Conservation (phyloP, 768 basidiomycete genomes). For the Pleurotus salmoneostramineus region DNA sequence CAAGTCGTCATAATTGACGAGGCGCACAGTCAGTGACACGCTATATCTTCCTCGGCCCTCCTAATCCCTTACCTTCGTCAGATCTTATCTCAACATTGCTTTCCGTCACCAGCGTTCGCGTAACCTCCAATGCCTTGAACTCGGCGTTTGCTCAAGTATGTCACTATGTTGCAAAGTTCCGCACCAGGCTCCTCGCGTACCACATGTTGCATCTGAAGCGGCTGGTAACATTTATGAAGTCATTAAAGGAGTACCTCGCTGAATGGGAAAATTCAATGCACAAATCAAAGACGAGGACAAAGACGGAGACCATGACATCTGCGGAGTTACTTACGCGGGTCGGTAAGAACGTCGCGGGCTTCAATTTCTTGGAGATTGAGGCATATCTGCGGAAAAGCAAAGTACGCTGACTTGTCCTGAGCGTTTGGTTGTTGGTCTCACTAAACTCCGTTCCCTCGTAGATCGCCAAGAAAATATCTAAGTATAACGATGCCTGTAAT, state of each 20-base stretch:
- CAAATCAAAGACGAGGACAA: conserved; percentile 16
- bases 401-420: conserved; percentile 27
- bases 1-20: conserved; percentile 94
- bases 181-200: conserved; percentile 62
- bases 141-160: conserved; percentile 72
- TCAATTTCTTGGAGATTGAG: conserved; percentile 84
- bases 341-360: conserved; percentile 64
- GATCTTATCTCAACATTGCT: conserved; percentile 89
- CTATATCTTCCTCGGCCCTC: neutral
- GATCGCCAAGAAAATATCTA: conserved; percentile 80
- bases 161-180: conserved; percentile 75
- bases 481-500: conserved; percentile 58
- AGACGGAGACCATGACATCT: conserved; percentile 64
- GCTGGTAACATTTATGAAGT: conserved; percentile 67
- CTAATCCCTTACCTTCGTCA: conserved; percentile 21
- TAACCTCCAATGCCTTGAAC: conserved; percentile 53
- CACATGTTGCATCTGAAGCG: conserved; percentile 83
- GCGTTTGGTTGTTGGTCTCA: no score
- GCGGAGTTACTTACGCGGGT: conserved; percentile 60
- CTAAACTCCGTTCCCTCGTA: conserved; percentile 15
- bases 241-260: conserved; percentile 54
- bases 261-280: conserved; percentile 45
- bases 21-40: conserved; percentile 78
- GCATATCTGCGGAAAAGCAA: conserved; percentile 81
- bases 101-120: conserved; percentile 71